Conservation (phyloP, 306 rosid genomes). For the Biancaea sappan region DNA sequence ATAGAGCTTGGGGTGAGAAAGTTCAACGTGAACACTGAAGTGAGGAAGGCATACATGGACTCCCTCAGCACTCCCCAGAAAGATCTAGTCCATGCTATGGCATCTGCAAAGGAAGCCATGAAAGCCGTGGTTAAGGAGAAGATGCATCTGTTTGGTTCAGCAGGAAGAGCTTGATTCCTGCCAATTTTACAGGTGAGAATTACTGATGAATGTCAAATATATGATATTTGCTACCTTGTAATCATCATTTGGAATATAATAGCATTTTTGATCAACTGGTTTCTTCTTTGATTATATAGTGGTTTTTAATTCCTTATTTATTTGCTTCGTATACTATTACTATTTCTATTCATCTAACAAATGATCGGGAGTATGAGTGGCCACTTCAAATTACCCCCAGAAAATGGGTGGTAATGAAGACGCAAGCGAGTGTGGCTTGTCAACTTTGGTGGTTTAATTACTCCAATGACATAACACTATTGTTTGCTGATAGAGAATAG, state of each 20-base stretch:
- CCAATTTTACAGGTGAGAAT: conserved; percentile 27
- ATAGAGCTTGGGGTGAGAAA: conserved; percentile 79
- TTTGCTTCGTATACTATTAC: conserved; percentile 12
- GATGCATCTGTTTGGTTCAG: conserved; percentile 93
- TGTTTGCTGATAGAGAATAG: neutral
- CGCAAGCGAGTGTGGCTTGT: neutral
- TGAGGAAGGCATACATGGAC: conserved; percentile 93
- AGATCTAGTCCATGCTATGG: conserved; percentile 86
- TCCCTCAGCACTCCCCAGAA: conserved; percentile 66
- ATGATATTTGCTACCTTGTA: conserved; percentile 9
- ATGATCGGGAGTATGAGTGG: no score
- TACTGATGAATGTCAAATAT: conserved; percentile 17
- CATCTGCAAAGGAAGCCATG: conserved; percentile 90
- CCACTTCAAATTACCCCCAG: neutral
- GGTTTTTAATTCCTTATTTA: neutral
- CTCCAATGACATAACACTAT: neutral
- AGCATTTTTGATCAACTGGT: neutral
- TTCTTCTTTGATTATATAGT: neutral
- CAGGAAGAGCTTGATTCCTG: conserved; percentile 69
- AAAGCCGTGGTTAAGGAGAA: conserved; percentile 84
- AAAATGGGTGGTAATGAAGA: neutral
- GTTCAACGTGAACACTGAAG: conserved; percentile 96
- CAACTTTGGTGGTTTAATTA: neutral
- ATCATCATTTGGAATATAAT: conserved; percentile 8
- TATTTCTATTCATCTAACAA: no score